Conservation (phyloP, 2,329 filamentous ascomycete genomes). For the Balansia obtecta region DNA sequence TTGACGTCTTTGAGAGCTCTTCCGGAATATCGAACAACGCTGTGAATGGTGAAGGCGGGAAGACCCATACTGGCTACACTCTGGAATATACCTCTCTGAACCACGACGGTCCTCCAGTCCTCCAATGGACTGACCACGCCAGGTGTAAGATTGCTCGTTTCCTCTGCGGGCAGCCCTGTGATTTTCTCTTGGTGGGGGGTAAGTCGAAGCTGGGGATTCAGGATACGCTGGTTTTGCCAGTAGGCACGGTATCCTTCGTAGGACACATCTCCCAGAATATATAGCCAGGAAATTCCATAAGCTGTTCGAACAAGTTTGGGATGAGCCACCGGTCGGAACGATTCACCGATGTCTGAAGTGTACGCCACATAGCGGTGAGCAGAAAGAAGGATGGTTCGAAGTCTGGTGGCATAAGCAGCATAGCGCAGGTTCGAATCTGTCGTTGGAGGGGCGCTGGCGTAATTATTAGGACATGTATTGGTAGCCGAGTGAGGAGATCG, state of each 20-base stretch:
- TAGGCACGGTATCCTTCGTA: conserved; percentile 96
- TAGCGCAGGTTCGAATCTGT: conserved; percentile 82
- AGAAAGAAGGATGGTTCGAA: conserved; percentile 76
- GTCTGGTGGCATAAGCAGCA: conserved; percentile 77
- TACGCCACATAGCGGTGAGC: conserved; percentile 96
- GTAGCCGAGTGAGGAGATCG: neutral
- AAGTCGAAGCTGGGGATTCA: conserved; percentile 54
- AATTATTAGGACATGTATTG: conserved; percentile 9
- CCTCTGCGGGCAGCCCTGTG: conserved; percentile 29
- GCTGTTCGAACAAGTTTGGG: conserved; percentile 69
- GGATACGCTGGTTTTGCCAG: conserved; percentile 64
- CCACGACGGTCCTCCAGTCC: conserved; percentile 85
- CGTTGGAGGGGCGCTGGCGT: conserved; percentile 45
- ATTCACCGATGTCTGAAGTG: conserved; percentile 92
- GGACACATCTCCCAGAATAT: conserved; percentile 78
- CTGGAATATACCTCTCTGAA: conserved; percentile 83
- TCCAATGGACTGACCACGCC: conserved; percentile 57
- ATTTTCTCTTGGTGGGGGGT: conserved; percentile 35
- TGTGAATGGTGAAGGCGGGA: conserved; percentile 88
- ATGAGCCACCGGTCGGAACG: conserved; percentile 85
- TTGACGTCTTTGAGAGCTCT: conserved; percentile 72
- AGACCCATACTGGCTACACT: conserved; percentile 84
- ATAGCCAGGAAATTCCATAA: conserved; percentile 87
- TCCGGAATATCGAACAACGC: conserved; percentile 81
- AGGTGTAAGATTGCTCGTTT: conserved; percentile 19